Percentiles rank a stretch among this genome's conserved stretches.
These are phyloP conservation scores for Entophlyctis luteolus DNA, from an alignment of 192 early-diverging fungal species.

Conservation along the genomic window DNA sequence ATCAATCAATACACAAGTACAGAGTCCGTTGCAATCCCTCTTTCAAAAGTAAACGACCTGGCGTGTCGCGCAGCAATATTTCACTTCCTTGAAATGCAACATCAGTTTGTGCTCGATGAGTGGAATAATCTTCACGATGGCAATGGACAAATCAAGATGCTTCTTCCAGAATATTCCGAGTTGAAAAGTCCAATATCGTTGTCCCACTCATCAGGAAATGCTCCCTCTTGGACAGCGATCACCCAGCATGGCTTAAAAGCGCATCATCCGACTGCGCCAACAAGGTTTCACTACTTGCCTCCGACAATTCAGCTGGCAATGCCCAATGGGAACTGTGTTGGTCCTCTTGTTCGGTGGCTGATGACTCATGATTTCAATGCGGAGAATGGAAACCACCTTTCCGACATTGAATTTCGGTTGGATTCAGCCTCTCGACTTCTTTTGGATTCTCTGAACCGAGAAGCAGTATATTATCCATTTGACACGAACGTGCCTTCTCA, in stretches of 20 bases:
- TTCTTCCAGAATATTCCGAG: not conserved
- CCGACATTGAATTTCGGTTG: not conserved
- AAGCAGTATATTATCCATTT: not conserved
- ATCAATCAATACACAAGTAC: slow-evolving; percentile 16
- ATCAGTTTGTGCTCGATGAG: not conserved
- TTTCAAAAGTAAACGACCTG: not conserved
- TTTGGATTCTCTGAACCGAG: not conserved
- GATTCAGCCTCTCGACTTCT: not conserved
- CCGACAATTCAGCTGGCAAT: slow-evolving; percentile 18
- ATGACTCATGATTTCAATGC: not conserved
- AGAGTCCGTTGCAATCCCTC: not conserved
- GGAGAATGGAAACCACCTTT: not conserved
- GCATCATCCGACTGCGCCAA: slow-evolving; percentile 20
- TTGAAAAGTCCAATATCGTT: not conserved
- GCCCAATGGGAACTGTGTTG: slow-evolving; percentile 5
- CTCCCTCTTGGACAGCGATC: slow-evolving; percentile 9
- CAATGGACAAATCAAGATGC: slow-evolving; percentile 2
- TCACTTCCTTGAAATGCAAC: slow-evolving; percentile 22
- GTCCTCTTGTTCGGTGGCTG: not conserved
- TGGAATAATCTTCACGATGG: slow-evolving; percentile 13
- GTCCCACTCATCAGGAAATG: not conserved
- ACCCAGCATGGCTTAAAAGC: not conserved
- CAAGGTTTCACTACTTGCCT: slow-evolving; percentile 5
- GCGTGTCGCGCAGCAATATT: not conserved
- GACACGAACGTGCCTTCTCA: not conserved